Conservation (phyloP, 257 asterid species). For the Leptodermis oblonga region DNA sequence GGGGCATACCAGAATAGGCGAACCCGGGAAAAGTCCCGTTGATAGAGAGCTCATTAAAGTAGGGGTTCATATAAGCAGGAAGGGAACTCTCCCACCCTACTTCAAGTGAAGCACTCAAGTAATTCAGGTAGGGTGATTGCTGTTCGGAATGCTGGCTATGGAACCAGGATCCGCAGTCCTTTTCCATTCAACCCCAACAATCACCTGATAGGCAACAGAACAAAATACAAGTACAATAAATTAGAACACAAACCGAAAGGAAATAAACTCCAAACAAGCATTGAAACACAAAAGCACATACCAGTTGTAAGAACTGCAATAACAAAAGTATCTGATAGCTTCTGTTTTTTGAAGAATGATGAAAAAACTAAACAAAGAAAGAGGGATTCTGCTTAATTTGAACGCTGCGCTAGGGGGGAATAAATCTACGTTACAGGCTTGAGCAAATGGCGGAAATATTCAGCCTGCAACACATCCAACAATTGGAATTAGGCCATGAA, state of each 20-base stretch:
- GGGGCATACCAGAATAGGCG: conserved; percentile 34
- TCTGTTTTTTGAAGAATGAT: conserved; percentile 34
- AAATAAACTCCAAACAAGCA: neutral
- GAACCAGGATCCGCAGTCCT: conserved; percentile 43
- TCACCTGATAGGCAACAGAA: conserved; percentile 30
- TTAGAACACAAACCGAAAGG: conserved; percentile 10
- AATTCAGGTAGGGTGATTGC: conserved; percentile 35
- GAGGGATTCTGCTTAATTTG: conserved; percentile 53
- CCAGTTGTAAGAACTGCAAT: conserved; percentile 23
- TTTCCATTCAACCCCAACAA: conserved; percentile 72
- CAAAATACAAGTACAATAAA: neutral
- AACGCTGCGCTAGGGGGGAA: conserved; percentile 42
- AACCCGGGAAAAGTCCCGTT: conserved; percentile 38
- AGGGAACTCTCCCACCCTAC: conserved; percentile 28
- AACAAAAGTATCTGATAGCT: conserved; percentile 38
- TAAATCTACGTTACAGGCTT: conserved; percentile 91
- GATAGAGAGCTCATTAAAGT: conserved; percentile 31
- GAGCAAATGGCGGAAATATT: conserved; percentile 84
- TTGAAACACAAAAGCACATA: conserved; percentile 10
- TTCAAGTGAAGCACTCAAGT: conserved; percentile 28
- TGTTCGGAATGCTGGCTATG: conserved; percentile 33
- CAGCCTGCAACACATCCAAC: conserved; percentile 67
- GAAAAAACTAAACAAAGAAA: conserved; percentile 34
- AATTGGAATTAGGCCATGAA: conserved; percentile 19
- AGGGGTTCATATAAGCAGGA: conserved; percentile 39